phyloP scores from a whole-genome alignment of 495 filamentous ascomycete species.

The Cairneyella variabilis region DNA sequence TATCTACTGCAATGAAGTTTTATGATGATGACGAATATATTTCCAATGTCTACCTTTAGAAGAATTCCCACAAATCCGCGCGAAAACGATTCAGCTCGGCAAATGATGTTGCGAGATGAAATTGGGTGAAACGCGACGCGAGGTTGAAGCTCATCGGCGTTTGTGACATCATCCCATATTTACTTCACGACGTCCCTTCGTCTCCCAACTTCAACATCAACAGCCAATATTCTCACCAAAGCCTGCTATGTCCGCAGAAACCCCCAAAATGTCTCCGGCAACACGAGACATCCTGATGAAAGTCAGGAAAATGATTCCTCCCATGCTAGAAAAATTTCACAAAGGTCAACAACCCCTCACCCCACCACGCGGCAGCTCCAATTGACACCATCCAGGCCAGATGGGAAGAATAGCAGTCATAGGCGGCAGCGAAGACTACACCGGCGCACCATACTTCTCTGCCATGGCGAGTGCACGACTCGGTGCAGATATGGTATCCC shows the following conservation, averaged over 20 bases:
- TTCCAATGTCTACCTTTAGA: too few relatives aligned
- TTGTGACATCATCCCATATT: not conserved
- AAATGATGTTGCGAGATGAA: not conserved
- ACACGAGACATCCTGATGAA: slow-evolving; percentile 74
- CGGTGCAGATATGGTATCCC: slow-evolving; percentile 74
- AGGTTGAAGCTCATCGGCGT: not conserved
- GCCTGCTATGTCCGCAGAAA: slow-evolving; percentile 18
- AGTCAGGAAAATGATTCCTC: slow-evolving; percentile 88
- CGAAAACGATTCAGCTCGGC: too few relatives aligned
- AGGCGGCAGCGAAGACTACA: slow-evolving; percentile 93
- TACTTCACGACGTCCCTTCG: too few relatives aligned
- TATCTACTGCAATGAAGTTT: too few relatives aligned
- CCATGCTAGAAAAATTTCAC: slow-evolving; percentile 93
- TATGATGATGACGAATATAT: too few relatives aligned
- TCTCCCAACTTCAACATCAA: not conserved
- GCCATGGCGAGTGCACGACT: slow-evolving; percentile 91
- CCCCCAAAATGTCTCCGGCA: slow-evolving; percentile 31
- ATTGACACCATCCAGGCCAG: slow-evolving; percentile 59
- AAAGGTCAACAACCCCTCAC: slow-evolving; percentile 61
- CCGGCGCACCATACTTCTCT: slow-evolving; percentile 95
- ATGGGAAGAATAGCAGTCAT: slow-evolving; percentile 91
- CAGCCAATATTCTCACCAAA: not conserved
- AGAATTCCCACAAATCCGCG: too few relatives aligned
- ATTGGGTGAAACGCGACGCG: not conserved
- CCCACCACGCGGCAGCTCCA: not conserved